phyloP scores from a whole-genome alignment of 1,284 basidiomycete species.

The Marasmius sp. region DNA sequence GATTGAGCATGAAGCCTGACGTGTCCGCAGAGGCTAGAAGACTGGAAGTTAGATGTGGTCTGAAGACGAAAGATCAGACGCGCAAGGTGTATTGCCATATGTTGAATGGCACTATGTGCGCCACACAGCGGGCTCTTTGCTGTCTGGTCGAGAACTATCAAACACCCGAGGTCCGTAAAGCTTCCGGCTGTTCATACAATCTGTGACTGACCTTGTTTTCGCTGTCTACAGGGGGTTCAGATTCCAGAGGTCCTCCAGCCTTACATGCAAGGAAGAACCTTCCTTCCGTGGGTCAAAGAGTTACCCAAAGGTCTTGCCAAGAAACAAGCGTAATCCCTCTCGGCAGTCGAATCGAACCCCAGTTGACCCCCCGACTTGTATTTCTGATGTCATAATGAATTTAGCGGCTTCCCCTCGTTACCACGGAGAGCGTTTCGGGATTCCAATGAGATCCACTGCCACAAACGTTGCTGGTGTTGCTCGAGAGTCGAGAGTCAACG shows the following conservation, averaged over 20 bases:
- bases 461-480: too few species aligned
- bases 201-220: constrained; percentile 3
- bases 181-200: not conserved
- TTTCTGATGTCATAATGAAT: too few species aligned
- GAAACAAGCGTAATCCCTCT: constrained; percentile 52
- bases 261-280: constrained; percentile 95
- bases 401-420: too few species aligned
- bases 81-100: constrained; percentile 95
- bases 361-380: too few species aligned
- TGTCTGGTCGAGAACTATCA: constrained; percentile 99
- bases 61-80: constrained; percentile 84
- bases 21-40: constrained; percentile 75
- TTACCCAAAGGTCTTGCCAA: constrained; percentile 76
- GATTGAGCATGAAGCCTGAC: not conserved
- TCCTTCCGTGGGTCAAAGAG: constrained; percentile 86
- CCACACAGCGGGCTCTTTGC: constrained; percentile 94
- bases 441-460: too few species aligned
- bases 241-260: constrained; percentile 89
- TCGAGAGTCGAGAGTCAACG: too few species aligned
- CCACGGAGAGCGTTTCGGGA: too few species aligned
- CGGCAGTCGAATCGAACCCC: too few species aligned
- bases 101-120: constrained; percentile 97
- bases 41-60: constrained; percentile 87
- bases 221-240: constrained; percentile 65
- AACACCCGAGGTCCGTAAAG: constrained; percentile 73